Base-by-base conservation (phyloP, 1,139 yeast genomes). In the Zygoascus sp. region DNA sequence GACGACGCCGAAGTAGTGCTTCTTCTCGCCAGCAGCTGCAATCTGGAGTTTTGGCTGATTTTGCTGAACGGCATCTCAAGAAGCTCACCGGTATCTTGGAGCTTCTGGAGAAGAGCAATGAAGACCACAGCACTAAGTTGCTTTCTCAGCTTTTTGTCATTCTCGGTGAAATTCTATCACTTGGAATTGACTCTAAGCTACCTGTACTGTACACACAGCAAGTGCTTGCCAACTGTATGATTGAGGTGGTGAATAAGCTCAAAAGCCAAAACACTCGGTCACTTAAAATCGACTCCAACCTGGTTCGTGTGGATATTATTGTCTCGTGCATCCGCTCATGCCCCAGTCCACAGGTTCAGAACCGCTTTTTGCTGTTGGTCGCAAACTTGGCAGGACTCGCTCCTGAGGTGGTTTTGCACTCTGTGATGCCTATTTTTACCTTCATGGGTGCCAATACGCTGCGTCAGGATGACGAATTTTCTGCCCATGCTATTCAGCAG, bases 361-460 rank as follows among this genome's bases (percentile, higher is more conserved):
- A 92, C 66, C 79, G 90, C 57, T 71, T 92, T 46, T 71, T 92
- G 51, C 70, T 92, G 53, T 90, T 92, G 16, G 81, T 92, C 57
- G 87, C 97, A 2, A 84, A 89, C 46, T 72, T 92, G 57, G 97
- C 97, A 0, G 73, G 89, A 0, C 70, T 90, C 49, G 88, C 92
- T 15, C 96, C 98, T 7, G 97, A 92, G 62, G 79, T 85, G 35
- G 89, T 92, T 32, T 73, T 94, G 54, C 97, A 94, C 68, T 86
- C 97, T 2, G 96, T 94, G 11, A 92, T 92, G 99, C 98, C 99
- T 16, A 90, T 92, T 47, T 92, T 92, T 71, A 94, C 98, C 0
- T 94, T 92, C 60, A 92, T 92, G 98, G 99, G 99, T 49, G 96
- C 97, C 25, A 95, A 89, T 60, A 89, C 97, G 10, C 79, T 94